Conservation (phyloP, 192 early-diverging fungal genomes). For the Backusella macrospora region DNA sequence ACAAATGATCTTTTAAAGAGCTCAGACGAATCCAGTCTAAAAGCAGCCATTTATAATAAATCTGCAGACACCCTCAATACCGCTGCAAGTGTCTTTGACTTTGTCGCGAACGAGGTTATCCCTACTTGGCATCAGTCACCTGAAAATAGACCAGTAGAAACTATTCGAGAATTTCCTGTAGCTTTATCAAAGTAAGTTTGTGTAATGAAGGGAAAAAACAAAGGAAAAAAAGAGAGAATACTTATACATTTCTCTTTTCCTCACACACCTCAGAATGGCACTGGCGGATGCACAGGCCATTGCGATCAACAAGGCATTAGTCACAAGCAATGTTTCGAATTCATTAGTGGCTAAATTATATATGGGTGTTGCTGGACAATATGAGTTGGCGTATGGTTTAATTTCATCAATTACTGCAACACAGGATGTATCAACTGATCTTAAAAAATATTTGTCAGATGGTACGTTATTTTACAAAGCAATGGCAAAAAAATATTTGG, state of each 20-base stretch:
- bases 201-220: neutral
- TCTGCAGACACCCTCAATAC: conserved; percentile 57
- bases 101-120: conserved; percentile 48
- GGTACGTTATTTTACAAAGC: conserved; percentile 52
- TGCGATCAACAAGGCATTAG: conserved; percentile 56
- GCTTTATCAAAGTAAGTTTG: conserved; percentile 49
- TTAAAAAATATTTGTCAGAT: conserved; percentile 55
- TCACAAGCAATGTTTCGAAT: conserved; percentile 47
- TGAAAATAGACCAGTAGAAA: conserved; percentile 33
- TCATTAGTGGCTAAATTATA: conserved; percentile 57
- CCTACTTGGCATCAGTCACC: conserved; percentile 44
- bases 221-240: neutral
- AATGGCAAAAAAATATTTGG: conserved; percentile 55
- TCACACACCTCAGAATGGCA: conserved; percentile 42
- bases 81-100: conserved; percentile 56
- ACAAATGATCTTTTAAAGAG: conserved; percentile 29
- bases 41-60: conserved; percentile 14
- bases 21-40: conserved; percentile 16
- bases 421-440: conserved; percentile 55
- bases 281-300: conserved; percentile 58
- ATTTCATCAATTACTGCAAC: conserved; percentile 53
- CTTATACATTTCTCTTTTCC: neutral
- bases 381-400: conserved; percentile 60
- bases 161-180: conserved; percentile 36
- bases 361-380: conserved; percentile 58